Conservation (phyloP, 1,139 yeast species). For the Yueomyces sp. region DNA sequence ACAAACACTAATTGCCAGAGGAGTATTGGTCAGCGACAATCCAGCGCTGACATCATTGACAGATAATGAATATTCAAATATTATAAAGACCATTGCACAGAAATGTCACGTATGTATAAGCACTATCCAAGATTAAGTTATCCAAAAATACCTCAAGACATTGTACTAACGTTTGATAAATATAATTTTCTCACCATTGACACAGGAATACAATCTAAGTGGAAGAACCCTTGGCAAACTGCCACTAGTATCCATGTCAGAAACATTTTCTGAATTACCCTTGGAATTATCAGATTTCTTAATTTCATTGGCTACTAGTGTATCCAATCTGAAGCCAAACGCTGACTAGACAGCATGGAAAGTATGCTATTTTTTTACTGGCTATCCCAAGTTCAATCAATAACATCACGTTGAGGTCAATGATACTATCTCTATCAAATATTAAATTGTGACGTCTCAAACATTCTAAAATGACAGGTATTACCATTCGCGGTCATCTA, state of each 20-base stretch:
- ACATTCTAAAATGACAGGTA: too few relatives aligned
- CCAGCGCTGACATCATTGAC: conserved; percentile 1
- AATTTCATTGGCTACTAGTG: conserved; percentile 11
- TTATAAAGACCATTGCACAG: conserved; percentile 9
- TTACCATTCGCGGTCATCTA: too few relatives aligned
- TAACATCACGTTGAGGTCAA: too few relatives aligned
- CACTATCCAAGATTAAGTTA: not conserved
- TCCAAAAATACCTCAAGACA: too few relatives aligned
- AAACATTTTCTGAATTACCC: conserved; percentile 16
- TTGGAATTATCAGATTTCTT: conserved; percentile 14
- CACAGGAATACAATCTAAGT: conserved; percentile 10
- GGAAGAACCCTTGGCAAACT: conserved; percentile 20
- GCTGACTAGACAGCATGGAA: too few relatives aligned
- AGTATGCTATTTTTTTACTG: too few relatives aligned
- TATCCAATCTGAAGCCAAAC: too few relatives aligned
- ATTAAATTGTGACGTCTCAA: too few relatives aligned
- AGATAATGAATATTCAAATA: conserved; percentile 5
- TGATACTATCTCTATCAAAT: too few relatives aligned
- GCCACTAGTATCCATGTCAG: conserved; percentile 20
- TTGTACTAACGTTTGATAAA: too few relatives aligned
- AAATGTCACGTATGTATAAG: conserved; percentile 17
- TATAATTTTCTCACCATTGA: too few relatives aligned
- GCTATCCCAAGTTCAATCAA: too few relatives aligned
- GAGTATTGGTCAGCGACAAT: conserved; percentile 6
- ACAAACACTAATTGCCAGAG: conserved; percentile 10